These are phyloP conservation scores for Wakefieldia striispora DNA, from an alignment of 768 basidiomycete species.

Conservation along the genomic window DNA sequence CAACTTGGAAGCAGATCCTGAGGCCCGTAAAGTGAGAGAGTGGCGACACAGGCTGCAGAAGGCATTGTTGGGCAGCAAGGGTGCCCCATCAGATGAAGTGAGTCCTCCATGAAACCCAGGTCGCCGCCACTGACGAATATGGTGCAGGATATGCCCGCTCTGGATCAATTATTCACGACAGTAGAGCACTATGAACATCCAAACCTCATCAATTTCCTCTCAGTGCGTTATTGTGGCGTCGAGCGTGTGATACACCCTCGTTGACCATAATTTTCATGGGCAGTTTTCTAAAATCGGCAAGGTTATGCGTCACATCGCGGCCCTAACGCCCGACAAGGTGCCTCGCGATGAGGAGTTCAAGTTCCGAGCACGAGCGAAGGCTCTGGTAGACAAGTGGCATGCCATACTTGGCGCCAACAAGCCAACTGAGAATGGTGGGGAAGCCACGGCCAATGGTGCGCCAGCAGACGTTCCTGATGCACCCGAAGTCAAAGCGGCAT, in stretches of 20 bases:
- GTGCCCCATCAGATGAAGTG: constrained; percentile 64
- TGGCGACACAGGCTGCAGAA: constrained; percentile 94
- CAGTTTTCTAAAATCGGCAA: constrained; percentile 51
- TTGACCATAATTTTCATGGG: constrained; percentile 9
- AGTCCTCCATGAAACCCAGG: constrained; percentile 17
- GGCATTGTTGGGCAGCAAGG: constrained; percentile 70
- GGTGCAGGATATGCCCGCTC: constrained; percentile 69
- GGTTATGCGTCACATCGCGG: constrained; percentile 63
- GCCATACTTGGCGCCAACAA: constrained; percentile 36
- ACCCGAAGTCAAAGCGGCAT: constrained; percentile 19
- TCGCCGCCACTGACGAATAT: constrained; percentile 7
- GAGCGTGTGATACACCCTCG: constrained; percentile 1
- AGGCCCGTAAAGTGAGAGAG: constrained; percentile 75
- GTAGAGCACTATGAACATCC: constrained; percentile 77
- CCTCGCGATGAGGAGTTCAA: constrained; percentile 53
- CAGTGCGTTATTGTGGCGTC: constrained; percentile 36
- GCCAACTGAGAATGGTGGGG: constrained; percentile 30
- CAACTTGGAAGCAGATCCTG: constrained; percentile 52
- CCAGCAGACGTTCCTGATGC: constrained; percentile 18
- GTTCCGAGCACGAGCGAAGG: constrained; percentile 48
- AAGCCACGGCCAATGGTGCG: constrained; percentile 27
- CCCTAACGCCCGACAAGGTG: constrained; percentile 40
- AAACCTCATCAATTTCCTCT: constrained; percentile 68
- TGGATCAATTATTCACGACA: constrained; percentile 69
- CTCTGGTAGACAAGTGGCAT: constrained; percentile 48